Base-by-base conservation (phyloP, 306 rosid species). In the Cicer arietinum region DNA sequence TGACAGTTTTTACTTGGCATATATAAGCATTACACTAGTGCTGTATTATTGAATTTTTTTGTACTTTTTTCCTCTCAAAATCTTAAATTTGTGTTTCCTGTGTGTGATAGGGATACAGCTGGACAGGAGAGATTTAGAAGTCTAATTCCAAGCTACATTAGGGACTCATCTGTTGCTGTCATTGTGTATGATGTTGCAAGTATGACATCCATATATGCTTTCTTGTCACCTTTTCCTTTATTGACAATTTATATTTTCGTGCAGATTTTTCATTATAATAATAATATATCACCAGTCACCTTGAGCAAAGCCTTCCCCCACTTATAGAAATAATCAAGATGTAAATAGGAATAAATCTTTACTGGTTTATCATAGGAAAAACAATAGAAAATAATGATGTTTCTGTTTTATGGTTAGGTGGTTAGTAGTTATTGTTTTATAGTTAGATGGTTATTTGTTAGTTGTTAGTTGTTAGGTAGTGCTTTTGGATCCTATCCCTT, bases 61-160 rank as follows among this genome's bases (percentile, higher is more conserved):
- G 39, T 74, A 39, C 4, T 18, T 61, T 41, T 65, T 20, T 22
- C 71, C 14, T 66, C 45, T 52, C 64, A 45, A 62, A 42, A 57
- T 25, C 69, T 20, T 83, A 37, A 43, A 9, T 50, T 66, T 10
- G 20, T 39, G 80, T 45, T 65, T 42, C 30, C 57, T 69, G 53
- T 69, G 50, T 63, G 51, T 70, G 54, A 66, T 78, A 87, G 90
- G 88, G 90, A 87, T 80, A 87, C 90, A 1, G 90, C 90, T 47
- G 90, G 90, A 12, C 90, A 87, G 82, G 90, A 87, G 80, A 82
- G 90, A 80, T 87, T 87, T 60, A 80, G 90, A 84, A 87, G 90
- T 69, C 90, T 87, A 69, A 87, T 87, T 82, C 90, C 90, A 46
- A 87, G 90, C 76, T 87, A 87, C 78, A 87, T 87, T 54, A 87